Conservation (phyloP, 306 rosid species). For the Gynostemma pentaphyllum region DNA sequence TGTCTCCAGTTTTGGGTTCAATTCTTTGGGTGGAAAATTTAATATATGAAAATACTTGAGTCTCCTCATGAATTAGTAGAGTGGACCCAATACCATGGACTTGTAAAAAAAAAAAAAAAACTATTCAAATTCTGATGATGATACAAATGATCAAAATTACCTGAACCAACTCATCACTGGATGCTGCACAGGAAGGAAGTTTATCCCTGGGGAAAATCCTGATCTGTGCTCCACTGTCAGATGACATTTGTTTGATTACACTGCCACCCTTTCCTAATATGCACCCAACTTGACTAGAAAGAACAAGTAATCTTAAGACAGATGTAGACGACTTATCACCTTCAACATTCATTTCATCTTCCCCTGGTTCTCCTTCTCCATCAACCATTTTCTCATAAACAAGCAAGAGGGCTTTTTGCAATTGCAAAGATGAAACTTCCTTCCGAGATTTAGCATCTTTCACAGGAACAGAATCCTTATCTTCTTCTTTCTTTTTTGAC, state of each 20-base stretch:
- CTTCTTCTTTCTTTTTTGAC: slow-evolving; percentile 13
- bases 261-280: slow-evolving; percentile 86
- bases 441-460: slow-evolving; percentile 23
- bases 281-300: slow-evolving; percentile 81
- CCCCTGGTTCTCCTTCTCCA: slow-evolving; percentile 41
- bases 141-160: slow-evolving; percentile 23
- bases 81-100: too few species aligned
- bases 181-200: slow-evolving; percentile 57
- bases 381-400: slow-evolving; percentile 57
- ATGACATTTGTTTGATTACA: slow-evolving; percentile 70
- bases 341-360: slow-evolving; percentile 36
- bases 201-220: slow-evolving; percentile 79
- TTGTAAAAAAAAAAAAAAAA: too few species aligned
- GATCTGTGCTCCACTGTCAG: slow-evolving; percentile 87
- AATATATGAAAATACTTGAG: too few species aligned
- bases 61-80: too few species aligned
- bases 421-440: slow-evolving; percentile 29
- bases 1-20: too few species aligned
- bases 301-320: slow-evolving; percentile 56
- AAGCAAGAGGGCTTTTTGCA: slow-evolving; percentile 49
- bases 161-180: slow-evolving; percentile 75
- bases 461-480: slow-evolving; percentile 22
- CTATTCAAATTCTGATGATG: background rate
- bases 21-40: too few species aligned
- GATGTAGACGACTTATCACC: slow-evolving; percentile 21